A percentile compares a stretch with the other conserved stretches of the same genome.
Conservation (phyloP, 2,329 filamentous ascomycete genomes). For the Neospermospora avenae region DNA sequence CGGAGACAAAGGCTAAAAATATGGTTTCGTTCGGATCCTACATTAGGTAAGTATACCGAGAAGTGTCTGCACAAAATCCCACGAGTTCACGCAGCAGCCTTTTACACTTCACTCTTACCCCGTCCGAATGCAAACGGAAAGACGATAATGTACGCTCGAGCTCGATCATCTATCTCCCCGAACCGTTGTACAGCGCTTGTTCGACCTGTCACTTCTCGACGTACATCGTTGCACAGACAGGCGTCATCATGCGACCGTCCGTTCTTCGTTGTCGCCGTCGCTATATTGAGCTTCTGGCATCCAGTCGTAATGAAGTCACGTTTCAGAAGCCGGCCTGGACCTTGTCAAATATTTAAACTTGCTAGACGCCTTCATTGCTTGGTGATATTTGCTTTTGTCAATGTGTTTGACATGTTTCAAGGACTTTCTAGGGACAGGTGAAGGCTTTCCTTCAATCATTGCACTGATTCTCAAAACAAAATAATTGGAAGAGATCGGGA, state of each 20-base stretch:
- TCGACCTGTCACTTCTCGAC: conserved; percentile 16
- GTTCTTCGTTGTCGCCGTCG: background rate
- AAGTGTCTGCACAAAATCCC: background rate
- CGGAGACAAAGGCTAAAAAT: background rate
- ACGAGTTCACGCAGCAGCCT: background rate
- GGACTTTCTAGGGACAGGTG: no score
- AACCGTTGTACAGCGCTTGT: background rate
- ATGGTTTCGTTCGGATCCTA: background rate
- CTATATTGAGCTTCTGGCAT: conserved; percentile 1
- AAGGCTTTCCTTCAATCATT: no score
- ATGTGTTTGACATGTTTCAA: background rate
- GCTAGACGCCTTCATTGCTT: background rate
- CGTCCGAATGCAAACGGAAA: background rate
- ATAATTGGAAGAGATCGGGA: background rate
- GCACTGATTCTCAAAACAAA: no score
- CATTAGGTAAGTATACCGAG: background rate
- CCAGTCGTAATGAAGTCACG: conserved; percentile 8
- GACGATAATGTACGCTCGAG: background rate
- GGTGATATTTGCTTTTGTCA: conserved; percentile 1
- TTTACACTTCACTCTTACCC: background rate
- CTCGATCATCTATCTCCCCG: background rate
- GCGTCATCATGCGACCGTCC: conserved; percentile 5
- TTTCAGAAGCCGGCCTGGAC: background rate
- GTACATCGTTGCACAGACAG: background rate
- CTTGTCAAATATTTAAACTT: background rate